A percentile compares a stretch with the other conserved stretches of the same genome.
phyloP scores from a whole-genome alignment of 2,329 filamentous ascomycete species.

The Aureobasidium sp. region DNA sequence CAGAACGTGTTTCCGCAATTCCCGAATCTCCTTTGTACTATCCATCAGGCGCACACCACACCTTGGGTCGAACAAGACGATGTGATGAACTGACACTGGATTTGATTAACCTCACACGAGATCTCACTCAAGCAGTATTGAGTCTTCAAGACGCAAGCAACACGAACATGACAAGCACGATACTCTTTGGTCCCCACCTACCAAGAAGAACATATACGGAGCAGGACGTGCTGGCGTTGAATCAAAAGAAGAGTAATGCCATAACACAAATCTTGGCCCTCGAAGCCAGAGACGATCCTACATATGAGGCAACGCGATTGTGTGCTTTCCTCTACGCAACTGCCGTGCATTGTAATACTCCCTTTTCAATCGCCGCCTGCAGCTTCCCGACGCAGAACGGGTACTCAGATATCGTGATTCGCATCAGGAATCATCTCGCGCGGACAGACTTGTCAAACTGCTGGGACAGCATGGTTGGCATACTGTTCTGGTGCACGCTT shows the following conservation, averaged over 20 bases:
- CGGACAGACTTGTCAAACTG: constrained; percentile 26
- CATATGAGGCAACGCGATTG: constrained; percentile 27
- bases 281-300: constrained; percentile 4
- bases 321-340: constrained; percentile 25
- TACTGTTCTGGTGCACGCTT: constrained; percentile 28
- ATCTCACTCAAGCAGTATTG: constrained; percentile 6
- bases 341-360: constrained; percentile 21
- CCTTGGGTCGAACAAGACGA: background rate
- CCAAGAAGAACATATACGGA: background rate
- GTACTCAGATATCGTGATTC: background rate
- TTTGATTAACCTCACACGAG: background rate
- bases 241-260: background rate
- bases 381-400: background rate
- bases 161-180: background rate
- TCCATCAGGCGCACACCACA: background rate
- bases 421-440: constrained; percentile 23
- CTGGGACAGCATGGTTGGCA: constrained; percentile 30
- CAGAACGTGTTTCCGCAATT: background rate
- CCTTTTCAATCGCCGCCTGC: constrained; percentile 20
- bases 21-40: constrained; percentile 15
- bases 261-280: background rate
- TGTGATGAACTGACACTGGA: background rate
- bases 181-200: background rate
- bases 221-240: background rate
- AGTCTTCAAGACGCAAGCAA: background rate